Percentiles rank a stretch among this genome's conserved stretches.
Conservation (phyloP, 441 rosid genomes). For the Adansonia grandidieri region DNA sequence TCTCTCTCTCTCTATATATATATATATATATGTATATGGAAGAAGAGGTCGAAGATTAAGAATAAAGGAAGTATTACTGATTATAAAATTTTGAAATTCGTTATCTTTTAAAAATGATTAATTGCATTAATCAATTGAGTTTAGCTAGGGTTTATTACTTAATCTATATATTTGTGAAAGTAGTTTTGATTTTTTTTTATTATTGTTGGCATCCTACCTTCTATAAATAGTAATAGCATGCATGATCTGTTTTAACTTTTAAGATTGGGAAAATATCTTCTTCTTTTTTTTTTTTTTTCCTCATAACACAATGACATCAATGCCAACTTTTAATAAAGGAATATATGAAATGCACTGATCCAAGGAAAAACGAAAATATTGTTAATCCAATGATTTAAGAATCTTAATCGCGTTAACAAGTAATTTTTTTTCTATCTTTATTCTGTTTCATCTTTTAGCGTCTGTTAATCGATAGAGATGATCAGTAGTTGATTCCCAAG, state of each 20-base stretch:
- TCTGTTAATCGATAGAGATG: neutral
- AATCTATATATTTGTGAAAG: neutral
- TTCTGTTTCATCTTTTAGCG: neutral
- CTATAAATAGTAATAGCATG: neutral
- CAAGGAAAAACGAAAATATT: neutral
- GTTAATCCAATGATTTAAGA: neutral
- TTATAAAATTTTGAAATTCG: too few species aligned
- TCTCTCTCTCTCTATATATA: too few species aligned
- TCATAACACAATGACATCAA: neutral
- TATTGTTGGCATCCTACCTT: neutral
- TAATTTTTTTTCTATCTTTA: neutral
- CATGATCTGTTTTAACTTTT: neutral
- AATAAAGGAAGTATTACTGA: too few species aligned
- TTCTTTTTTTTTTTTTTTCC: neutral
- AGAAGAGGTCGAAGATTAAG: too few species aligned
- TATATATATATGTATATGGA: too few species aligned
- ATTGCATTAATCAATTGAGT: too few species aligned
- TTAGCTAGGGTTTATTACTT: too few species aligned
- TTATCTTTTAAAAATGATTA: too few species aligned
- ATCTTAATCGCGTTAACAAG: too few species aligned
- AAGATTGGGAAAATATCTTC: neutral
- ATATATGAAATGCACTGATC: neutral
- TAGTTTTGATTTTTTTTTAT: too few species aligned
- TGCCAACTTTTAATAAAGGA: neutral
- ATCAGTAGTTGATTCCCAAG: neutral